Evolutionary conservation across 805 yeast genomes (phyloP), one percentile per base, ranked within the genome.

Genomic region (Cyberlindnera amylophila): DNA sequence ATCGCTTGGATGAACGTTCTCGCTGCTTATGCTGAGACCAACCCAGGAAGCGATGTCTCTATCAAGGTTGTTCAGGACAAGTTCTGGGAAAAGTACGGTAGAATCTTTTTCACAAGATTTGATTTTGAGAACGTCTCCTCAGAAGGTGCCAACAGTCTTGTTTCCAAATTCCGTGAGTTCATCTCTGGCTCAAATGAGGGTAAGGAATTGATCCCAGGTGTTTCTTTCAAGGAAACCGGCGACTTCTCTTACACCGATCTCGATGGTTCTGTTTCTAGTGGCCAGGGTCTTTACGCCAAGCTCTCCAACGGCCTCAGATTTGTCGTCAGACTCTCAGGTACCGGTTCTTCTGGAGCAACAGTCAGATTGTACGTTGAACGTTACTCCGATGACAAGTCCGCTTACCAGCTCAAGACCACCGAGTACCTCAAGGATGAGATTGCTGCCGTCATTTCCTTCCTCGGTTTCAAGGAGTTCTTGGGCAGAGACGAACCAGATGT

Each of bases 341-440:
- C 99, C 3, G 99, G 99, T 13, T 89, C 97, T 2, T 82, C 96
- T 2, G 99, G 99, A 37, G 98, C 99, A 16, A 91, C 99, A 6
- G 89, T 93, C 46, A 79, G 99, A 65, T 72, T 91, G 53, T 91
- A 91, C 67, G 69, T 91, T 59, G 98, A 91, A 66, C 83, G 82
- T 64, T 88, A 85, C 68, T 79, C 86, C 19, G 54, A 64, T 36
- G 93, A 87, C 58, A 56, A 64, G 38, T 49, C 75, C 15, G 72
- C 72, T 32, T 77, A 74, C 57, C 57, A 55, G 6, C 50, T 64
- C 51, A 63, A 70, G 36, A 91, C 89, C 11, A 84, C 84, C 53
- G 81, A 80, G 36, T 91, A 70, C 65, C 74, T 91, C 58, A 70
- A 69, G 40, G 64, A 71, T 4, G 87, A 83, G 54, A 77, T 91